phyloP scores from a whole-genome alignment of 2,329 filamentous ascomycete genomes.

The Ophiostoma triangulosporum region DNA sequence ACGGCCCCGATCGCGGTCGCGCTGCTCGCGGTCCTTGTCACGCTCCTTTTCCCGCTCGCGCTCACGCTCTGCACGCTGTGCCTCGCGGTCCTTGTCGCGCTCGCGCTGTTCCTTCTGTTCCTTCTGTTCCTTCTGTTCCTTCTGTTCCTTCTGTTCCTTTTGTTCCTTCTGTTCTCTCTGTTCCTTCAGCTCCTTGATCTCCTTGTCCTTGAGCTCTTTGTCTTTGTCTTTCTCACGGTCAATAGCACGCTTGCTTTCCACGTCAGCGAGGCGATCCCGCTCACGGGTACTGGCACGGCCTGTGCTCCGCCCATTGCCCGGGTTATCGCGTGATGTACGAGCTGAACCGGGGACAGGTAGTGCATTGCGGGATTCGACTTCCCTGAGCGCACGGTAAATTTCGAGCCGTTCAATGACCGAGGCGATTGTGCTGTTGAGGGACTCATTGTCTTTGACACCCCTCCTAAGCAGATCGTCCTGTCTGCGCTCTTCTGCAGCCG shows the following conservation, averaged over 20 bases:
- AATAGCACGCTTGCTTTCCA: background rate
- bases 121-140: constrained; percentile 10
- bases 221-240: background rate
- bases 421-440: constrained; percentile 23
- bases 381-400: constrained; percentile 27
- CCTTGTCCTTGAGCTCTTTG: background rate
- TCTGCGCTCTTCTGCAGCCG: constrained; percentile 15
- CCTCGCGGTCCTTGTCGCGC: constrained; percentile 14
- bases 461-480: constrained; percentile 19
- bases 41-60: constrained; percentile 10
- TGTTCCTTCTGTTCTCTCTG: constrained; percentile 1
- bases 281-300: constrained; percentile 17
- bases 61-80: constrained; percentile 8
- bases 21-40: constrained; percentile 18
- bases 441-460: constrained; percentile 20
- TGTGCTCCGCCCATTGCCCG: constrained; percentile 11
- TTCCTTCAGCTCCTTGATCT: background rate
- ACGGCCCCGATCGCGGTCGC: constrained; percentile 10
- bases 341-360: constrained; percentile 13
- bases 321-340: background rate
- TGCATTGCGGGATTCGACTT: constrained; percentile 21
- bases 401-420: constrained; percentile 25
- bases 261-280: background rate
- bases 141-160: constrained; percentile 6
- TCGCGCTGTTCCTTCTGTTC: constrained; percentile 13